A percentile compares a stretch with the other conserved stretches of the same genome.
Conservation (phyloP, 1,139 yeast genomes). For the Zygosaccharomyces pseudobailii region DNA sequence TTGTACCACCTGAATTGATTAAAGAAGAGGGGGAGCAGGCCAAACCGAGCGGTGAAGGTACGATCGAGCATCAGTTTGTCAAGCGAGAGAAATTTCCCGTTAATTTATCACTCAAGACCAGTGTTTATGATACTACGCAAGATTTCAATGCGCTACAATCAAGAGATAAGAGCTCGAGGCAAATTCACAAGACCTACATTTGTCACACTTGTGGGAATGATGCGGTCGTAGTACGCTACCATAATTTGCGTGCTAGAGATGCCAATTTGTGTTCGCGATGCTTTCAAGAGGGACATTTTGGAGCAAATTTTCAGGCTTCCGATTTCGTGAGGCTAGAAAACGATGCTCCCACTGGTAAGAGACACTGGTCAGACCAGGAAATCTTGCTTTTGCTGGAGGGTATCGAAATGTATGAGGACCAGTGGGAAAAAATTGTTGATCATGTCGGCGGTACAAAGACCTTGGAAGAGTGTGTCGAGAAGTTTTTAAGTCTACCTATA, state of each 20-base stretch:
- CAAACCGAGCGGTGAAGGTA: conserved; percentile 20
- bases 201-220: conserved; percentile 93
- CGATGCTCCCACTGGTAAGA: conserved; percentile 30
- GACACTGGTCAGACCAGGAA: conserved; percentile 87
- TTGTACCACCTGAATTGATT: conserved; percentile 39
- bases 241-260: conserved; percentile 79
- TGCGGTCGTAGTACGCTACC: conserved; percentile 78
- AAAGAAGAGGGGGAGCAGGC: conserved; percentile 5
- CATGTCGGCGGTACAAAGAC: conserved; percentile 87
- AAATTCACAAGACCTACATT: conserved; percentile 57
- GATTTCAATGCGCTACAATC: conserved; percentile 58
- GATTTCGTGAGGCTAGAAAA: conserved; percentile 76
- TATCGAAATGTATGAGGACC: conserved; percentile 77
- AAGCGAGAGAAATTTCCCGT: conserved; percentile 39
- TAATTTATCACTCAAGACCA: conserved; percentile 63
- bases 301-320: conserved; percentile 79
- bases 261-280: conserved; percentile 69
- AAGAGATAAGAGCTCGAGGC: conserved; percentile 42
- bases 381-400: conserved; percentile 79
- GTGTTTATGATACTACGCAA: conserved; percentile 66
- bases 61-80: conserved; percentile 17
- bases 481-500: conserved; percentile 87
- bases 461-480: conserved; percentile 80
- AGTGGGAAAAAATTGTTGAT: conserved; percentile 84
- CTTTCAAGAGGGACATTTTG: conserved; percentile 89